Percentiles rank a stretch among this genome's conserved stretches.
phyloP scores from a whole-genome alignment of 2,329 filamentous ascomycete genomes.

The Eutypella sp. region DNA sequence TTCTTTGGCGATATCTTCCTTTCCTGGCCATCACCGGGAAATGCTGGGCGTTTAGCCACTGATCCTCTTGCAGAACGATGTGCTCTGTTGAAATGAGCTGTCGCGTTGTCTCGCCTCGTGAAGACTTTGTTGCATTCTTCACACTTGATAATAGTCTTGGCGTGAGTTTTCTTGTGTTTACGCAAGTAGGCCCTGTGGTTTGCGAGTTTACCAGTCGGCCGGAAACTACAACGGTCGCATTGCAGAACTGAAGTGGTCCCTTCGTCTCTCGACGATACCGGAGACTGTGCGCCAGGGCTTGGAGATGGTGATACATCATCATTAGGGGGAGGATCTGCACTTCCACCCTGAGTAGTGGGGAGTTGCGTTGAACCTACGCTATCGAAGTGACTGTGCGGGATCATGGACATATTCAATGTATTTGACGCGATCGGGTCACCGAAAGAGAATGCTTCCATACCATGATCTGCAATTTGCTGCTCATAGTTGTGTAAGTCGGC shows the following conservation, averaged over 20 bases:
- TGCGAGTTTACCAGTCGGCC: neutral
- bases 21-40: neutral
- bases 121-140: neutral
- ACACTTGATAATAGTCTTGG: neutral
- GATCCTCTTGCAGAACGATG: neutral
- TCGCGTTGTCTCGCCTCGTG: neutral
- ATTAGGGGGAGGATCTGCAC: too few relatives aligned
- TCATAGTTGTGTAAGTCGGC: too few relatives aligned
- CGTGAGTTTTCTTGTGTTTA: neutral
- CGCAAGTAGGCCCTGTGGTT: neutral
- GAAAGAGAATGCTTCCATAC: too few relatives aligned
- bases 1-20: neutral
- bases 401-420: too few relatives aligned
- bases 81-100: neutral
- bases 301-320: too few relatives aligned
- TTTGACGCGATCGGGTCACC: too few relatives aligned
- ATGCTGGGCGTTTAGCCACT: neutral
- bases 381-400: too few relatives aligned
- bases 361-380: too few relatives aligned
- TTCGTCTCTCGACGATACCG: neutral
- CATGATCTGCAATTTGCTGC: too few relatives aligned
- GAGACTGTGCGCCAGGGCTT: too few relatives aligned
- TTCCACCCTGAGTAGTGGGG: too few relatives aligned
- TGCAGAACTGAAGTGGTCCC: neutral
- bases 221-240: neutral